Evolutionary conservation across 2,329 filamentous ascomycete genomes (phyloP).

Genomic region (Microascus cirrosus): DNA sequence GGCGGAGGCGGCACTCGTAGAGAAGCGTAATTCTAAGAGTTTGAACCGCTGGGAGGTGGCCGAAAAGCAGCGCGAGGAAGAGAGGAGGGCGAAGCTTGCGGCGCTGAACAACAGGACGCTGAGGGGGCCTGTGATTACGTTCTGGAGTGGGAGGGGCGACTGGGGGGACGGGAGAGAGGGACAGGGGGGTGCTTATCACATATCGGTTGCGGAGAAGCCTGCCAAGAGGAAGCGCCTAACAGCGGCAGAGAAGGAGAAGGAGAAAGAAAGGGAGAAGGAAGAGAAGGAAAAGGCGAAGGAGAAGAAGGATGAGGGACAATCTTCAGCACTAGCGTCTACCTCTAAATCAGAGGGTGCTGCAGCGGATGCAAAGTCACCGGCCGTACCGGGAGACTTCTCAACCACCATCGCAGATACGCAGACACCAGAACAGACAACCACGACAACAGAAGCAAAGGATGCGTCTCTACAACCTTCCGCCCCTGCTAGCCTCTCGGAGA

Average conservation of each 20-base stretch:
- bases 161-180: slow-evolving; percentile 66
- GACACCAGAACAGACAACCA: not conserved
- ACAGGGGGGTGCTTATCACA: slow-evolving; percentile 52
- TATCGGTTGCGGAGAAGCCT: slow-evolving; percentile 50
- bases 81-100: slow-evolving; percentile 71
- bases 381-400: too few relatives aligned
- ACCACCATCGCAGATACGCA: not conserved
- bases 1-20: slow-evolving; percentile 69
- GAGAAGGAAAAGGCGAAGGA: slow-evolving; percentile 16
- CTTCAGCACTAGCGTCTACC: not conserved
- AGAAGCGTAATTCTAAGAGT: slow-evolving; percentile 80
- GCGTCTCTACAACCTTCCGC: not conserved
- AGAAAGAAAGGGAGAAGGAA: slow-evolving; percentile 9
- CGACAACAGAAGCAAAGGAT: not conserved
- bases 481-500: not conserved
- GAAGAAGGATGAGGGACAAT: slow-evolving; percentile 12
- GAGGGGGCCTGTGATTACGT: slow-evolving; percentile 79
- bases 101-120: slow-evolving; percentile 80
- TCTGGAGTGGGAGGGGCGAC: slow-evolving; percentile 84
- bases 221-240: slow-evolving; percentile 41
- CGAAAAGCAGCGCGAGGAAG: slow-evolving; percentile 78
- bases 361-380: not conserved
- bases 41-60: slow-evolving; percentile 89
- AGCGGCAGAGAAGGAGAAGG: slow-evolving; percentile 22
- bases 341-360: not conserved